Conservation (phyloP, 1,284 basidiomycete species). For the Cryptococcus deneoformans region DNA sequence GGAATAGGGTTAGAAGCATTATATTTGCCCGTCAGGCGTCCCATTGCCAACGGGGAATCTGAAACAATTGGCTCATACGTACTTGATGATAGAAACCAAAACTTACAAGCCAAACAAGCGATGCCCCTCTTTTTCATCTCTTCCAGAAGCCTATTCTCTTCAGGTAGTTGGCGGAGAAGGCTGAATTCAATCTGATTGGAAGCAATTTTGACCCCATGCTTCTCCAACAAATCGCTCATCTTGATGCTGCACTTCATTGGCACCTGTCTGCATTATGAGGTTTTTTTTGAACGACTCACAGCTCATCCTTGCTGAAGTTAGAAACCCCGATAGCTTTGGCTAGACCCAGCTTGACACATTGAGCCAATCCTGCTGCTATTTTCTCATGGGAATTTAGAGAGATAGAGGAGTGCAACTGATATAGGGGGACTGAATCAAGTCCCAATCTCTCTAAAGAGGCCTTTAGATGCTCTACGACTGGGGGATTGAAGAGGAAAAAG, state of each 20-base stretch:
- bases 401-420: conserved; percentile 37
- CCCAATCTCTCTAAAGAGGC: conserved; percentile 35
- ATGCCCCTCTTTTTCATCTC: conserved; percentile 43
- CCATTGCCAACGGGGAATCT: conserved; percentile 47
- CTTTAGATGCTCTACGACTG: conserved; percentile 27
- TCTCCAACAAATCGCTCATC: conserved; percentile 32
- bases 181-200: conserved; percentile 47
- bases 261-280: not conserved
- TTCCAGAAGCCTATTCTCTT: conserved; percentile 35
- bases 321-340: conserved; percentile 39
- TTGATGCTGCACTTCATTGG: conserved; percentile 19
- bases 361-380: conserved; percentile 31
- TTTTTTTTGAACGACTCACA: conserved; percentile 21
- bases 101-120: conserved; percentile 40
- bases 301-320: conserved; percentile 39
- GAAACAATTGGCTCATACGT: not conserved
- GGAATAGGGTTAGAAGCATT: conserved; percentile 38
- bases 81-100: not conserved
- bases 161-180: conserved; percentile 35
- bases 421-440: conserved; percentile 37
- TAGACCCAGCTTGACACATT: conserved; percentile 37
- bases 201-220: conserved; percentile 35
- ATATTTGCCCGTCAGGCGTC: conserved; percentile 47
- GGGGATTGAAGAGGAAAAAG: conserved; percentile 34
- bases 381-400: conserved; percentile 30